These are phyloP conservation scores for Saccharomycopsis sp. DNA, from an alignment of 805 yeast species.

Conservation along the genomic window DNA sequence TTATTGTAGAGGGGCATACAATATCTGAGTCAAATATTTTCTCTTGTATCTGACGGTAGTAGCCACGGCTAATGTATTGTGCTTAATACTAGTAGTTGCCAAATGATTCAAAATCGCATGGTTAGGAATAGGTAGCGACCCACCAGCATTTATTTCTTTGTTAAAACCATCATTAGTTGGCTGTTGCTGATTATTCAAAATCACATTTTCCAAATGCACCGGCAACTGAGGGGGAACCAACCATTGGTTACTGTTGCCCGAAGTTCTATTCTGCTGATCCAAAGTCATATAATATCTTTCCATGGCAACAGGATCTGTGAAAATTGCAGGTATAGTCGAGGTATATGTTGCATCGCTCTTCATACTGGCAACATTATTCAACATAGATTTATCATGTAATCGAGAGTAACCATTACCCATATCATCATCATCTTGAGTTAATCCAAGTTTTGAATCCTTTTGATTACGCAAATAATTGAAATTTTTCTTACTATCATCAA, in stretches of 20 bases:
- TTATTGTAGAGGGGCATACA: conserved; percentile 76
- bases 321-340: conserved; percentile 71
- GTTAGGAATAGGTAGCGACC: conserved; percentile 61
- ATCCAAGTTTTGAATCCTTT: conserved; percentile 55
- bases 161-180: conserved; percentile 17
- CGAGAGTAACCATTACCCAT: conserved; percentile 78
- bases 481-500: conserved; percentile 19
- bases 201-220: conserved; percentile 92
- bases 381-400: conserved; percentile 55
- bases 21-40: conserved; percentile 84
- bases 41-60: conserved; percentile 82
- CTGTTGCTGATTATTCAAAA: conserved; percentile 45
- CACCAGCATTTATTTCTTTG: conserved; percentile 21
- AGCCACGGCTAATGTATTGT: conserved; percentile 90
- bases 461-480: conserved; percentile 28
- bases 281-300: conserved; percentile 70
- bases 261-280: conserved; percentile 57
- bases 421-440: conserved; percentile 65
- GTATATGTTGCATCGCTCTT: conserved; percentile 38
- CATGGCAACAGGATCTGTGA: conserved; percentile 81
- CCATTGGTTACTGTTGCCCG: conserved; percentile 45
- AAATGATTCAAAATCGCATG: conserved; percentile 91
- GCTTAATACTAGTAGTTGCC: conserved; percentile 93
- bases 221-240: conserved; percentile 94
- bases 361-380: conserved; percentile 22